These are phyloP conservation scores for Porpolomopsis calyptriformis DNA, from an alignment of 768 basidiomycete genomes.

Conservation along the genomic window DNA sequence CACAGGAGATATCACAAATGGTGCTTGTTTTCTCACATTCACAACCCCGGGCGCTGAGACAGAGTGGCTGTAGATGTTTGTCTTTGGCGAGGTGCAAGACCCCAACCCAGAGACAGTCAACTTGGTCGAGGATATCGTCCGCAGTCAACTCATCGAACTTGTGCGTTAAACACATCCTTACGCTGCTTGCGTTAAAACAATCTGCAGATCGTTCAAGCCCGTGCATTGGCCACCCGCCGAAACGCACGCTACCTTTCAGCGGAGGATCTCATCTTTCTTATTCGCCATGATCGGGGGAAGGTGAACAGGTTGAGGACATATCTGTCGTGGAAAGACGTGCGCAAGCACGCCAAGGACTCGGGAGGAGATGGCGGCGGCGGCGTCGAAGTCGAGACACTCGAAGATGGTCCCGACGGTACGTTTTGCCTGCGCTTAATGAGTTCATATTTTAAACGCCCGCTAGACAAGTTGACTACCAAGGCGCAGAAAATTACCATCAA, in stretches of 20 bases:
- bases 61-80: conserved; percentile 64
- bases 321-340: conserved; percentile 93
- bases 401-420: conserved; percentile 74
- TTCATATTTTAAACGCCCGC: background rate
- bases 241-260: conserved; percentile 80
- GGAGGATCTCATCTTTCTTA: conserved; percentile 94
- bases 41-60: conserved; percentile 3
- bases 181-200: conserved; percentile 5
- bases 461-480: conserved; percentile 72
- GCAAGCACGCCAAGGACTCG: conserved; percentile 88
- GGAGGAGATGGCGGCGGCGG: conserved; percentile 72
- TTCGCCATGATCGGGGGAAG: conserved; percentile 87
- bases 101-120: conserved; percentile 80
- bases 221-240: conserved; percentile 69
- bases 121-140: conserved; percentile 91
- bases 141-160: conserved; percentile 83
- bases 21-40: conserved; percentile 29
- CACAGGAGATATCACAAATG: conserved; percentile 92
- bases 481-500: conserved; percentile 91
- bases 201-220: conserved; percentile 76
- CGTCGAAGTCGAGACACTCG: conserved; percentile 73
- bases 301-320: conserved; percentile 90
- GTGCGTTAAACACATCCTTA: conserved; percentile 30
- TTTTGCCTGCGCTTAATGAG: conserved; percentile 4
- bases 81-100: conserved; percentile 92